Percentiles rank a stretch among this genome's conserved stretches.
Conservation (phyloP, 345 rosid genomes). For the Hirschfeldia incana region DNA sequence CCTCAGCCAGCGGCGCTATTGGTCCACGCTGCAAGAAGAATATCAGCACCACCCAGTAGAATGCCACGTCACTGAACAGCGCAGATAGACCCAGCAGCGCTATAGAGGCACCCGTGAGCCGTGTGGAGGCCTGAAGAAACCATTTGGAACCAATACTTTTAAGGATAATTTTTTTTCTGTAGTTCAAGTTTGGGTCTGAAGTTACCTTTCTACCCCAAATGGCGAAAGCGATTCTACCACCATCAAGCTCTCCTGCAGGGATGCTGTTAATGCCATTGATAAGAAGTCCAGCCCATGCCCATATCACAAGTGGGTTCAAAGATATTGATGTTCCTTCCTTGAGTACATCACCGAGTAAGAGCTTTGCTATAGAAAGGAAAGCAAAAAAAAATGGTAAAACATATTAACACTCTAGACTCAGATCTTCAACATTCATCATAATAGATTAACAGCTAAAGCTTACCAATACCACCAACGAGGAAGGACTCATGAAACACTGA, state of each 20-base stretch:
- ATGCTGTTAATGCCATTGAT: constrained; percentile 94
- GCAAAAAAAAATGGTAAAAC: neutral
- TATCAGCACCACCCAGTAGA: constrained; percentile 88
- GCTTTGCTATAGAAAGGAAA: constrained; percentile 60
- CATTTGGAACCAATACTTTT: neutral
- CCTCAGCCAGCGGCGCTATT: constrained; percentile 81
- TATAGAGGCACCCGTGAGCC: constrained; percentile 58
- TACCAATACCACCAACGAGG: constrained; percentile 88
- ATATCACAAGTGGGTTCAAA: constrained; percentile 79
- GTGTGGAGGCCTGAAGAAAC: constrained; percentile 61
- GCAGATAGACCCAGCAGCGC: constrained; percentile 77
- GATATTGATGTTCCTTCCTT: constrained; percentile 87
- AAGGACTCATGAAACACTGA: constrained; percentile 94
- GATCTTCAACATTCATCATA: constrained; percentile 13
- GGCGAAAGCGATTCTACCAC: constrained; percentile 79
- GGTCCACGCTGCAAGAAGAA: constrained; percentile 92
- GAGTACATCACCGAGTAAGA: constrained; percentile 75
- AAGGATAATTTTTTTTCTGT: neutral
- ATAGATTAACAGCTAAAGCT: constrained; percentile 27
- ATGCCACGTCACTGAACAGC: constrained; percentile 72
- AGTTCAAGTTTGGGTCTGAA: neutral
- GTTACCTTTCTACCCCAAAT: constrained; percentile 97
- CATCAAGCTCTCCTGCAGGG: constrained; percentile 95
- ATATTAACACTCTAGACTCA: neutral
- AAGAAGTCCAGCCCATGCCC: constrained; percentile 99